These are phyloP conservation scores for Diplosphaera chodatii DNA, from an alignment of 139 green algal species.

Conservation along the genomic window DNA sequence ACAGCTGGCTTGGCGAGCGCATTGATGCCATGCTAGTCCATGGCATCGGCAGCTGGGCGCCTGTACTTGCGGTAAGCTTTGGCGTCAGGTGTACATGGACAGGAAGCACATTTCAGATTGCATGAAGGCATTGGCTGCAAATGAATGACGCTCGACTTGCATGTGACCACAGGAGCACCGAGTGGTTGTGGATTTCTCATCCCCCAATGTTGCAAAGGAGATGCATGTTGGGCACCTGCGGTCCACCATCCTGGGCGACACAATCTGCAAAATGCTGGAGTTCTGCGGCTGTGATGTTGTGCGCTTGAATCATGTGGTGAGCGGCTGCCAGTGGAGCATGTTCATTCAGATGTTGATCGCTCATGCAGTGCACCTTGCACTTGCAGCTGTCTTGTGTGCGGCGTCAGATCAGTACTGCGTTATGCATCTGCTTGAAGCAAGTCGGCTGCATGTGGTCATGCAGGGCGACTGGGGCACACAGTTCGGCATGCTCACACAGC, in stretches of 20 bases:
- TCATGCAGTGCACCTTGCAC: too few species aligned
- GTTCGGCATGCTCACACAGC: slow-evolving; percentile 98
- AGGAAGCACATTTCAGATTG: too few species aligned
- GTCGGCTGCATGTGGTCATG: background rate
- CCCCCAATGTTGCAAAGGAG: slow-evolving; percentile 98
- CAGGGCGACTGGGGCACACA: slow-evolving; percentile 98
- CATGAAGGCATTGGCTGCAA: too few species aligned
- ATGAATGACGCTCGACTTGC: too few species aligned
- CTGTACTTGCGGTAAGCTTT: slow-evolving; percentile 13
- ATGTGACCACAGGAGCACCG: slow-evolving; percentile 13
- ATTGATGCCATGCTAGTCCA: slow-evolving; percentile 24
- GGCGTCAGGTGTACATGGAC: too few species aligned
- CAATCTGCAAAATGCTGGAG: slow-evolving; percentile 68
- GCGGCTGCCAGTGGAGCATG: too few species aligned
- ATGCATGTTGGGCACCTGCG: slow-evolving; percentile 98
- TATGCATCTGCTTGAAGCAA: too few species aligned
- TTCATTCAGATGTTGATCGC: too few species aligned
- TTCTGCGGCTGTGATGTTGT: slow-evolving; percentile 84
- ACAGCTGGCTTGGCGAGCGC: slow-evolving; percentile 21
- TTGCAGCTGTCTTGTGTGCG: background rate
- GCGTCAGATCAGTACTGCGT: too few species aligned
- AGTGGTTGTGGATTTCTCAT: slow-evolving; percentile 93
- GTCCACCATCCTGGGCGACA: slow-evolving; percentile 95
- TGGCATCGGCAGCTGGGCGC: slow-evolving; percentile 39
- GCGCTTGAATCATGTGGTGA: slow-evolving; percentile 88